Evolutionary conservation across 2,329 filamentous ascomycete genomes (phyloP).

Genomic region (Onygena corvina): DNA sequence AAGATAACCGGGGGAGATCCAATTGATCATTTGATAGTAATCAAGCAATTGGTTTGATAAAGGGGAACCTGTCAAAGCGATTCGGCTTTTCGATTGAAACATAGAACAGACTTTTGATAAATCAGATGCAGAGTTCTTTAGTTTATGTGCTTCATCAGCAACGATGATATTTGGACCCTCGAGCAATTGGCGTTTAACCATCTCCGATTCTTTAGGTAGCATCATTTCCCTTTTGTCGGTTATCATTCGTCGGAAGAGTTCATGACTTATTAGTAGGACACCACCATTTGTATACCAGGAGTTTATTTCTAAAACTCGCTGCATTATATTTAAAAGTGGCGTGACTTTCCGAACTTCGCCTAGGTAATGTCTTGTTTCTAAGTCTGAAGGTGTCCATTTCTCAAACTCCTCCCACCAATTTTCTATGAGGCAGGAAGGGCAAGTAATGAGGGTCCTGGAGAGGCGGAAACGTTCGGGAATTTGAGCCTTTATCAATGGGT

Average conservation of each 20-base stretch:
- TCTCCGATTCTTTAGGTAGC: conserved; percentile 29
- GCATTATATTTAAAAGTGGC: conserved; percentile 22
- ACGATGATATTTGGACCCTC: conserved; percentile 59
- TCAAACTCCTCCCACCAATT: conserved; percentile 75
- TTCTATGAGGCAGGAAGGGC: conserved; percentile 59
- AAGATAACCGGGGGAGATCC: conserved; percentile 70
- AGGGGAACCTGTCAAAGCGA: conserved; percentile 78
- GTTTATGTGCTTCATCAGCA: conserved; percentile 69
- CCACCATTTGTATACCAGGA: conserved; percentile 56
- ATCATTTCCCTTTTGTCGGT: conserved; percentile 21
- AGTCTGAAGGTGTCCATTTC: conserved; percentile 50
- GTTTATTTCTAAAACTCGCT: conserved; percentile 39
- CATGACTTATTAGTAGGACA: conserved; percentile 64
- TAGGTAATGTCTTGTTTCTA: conserved; percentile 30
- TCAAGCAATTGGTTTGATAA: conserved; percentile 73
- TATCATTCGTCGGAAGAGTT: conserved; percentile 47
- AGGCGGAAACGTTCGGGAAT: conserved; percentile 53
- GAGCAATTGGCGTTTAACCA: conserved; percentile 41
- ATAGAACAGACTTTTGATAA: conserved; percentile 43
- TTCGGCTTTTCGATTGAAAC: conserved; percentile 57
- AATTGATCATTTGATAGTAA: conserved; percentile 78
- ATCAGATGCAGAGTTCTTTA: conserved; percentile 54
- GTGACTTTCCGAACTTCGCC: conserved; percentile 48
- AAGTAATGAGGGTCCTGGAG: conserved; percentile 59
- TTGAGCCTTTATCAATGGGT: conserved; percentile 48